Evolutionary conservation across 2,329 filamentous ascomycete species (phyloP), one percentile per base, ranked within the genome.

Genomic region (Dryadomyces quercus-mongolicae): DNA sequence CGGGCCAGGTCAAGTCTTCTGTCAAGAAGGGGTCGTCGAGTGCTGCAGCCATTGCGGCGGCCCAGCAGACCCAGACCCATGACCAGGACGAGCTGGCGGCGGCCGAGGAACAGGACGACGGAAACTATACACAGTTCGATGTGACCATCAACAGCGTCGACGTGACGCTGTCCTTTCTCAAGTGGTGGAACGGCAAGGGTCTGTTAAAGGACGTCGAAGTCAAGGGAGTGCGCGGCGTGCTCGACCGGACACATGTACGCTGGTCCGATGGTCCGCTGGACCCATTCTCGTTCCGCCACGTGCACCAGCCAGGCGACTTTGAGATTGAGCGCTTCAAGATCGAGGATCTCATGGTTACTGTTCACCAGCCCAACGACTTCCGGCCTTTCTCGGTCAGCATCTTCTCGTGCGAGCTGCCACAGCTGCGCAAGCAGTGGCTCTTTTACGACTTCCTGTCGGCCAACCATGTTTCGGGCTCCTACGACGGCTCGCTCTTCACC

Each of bases 111-210:
- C 68, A 70, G 20, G 91, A 97, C 64, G 92, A 97, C 65, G 89
- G 88, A 18, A 98, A 98, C 65, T 98, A 97, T 67, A 96, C 91
- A 0, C 93, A 98, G 62, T 98, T 96, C 62, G 93, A 98, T 64
- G 75, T 98, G 16, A 95, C 90, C 0, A 88, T 98, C 56, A 88
- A 93, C 58, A 94, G 88, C 0, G 88, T 98, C 58, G 95, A 98
- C 64, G 92, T 98, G 45, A 97, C 92, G 0, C 69, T 98, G 25
- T 98, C 93, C 0, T 97, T 98, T 62, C 78, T 90, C n/a, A 97
- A 96, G 66, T 98, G 93, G 93, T 94, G 95, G 81, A 97, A 95
- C 62, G 92, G 93, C 21, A 96, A 92, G 67, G 93, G 93, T 0
- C 76, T 94, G 6, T 73, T 98, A 9, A 85, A 88, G 62, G 88